Base-by-base conservation (phyloP, 192 early-diverging fungal species). In the Chytriomyces sp. region DNA sequence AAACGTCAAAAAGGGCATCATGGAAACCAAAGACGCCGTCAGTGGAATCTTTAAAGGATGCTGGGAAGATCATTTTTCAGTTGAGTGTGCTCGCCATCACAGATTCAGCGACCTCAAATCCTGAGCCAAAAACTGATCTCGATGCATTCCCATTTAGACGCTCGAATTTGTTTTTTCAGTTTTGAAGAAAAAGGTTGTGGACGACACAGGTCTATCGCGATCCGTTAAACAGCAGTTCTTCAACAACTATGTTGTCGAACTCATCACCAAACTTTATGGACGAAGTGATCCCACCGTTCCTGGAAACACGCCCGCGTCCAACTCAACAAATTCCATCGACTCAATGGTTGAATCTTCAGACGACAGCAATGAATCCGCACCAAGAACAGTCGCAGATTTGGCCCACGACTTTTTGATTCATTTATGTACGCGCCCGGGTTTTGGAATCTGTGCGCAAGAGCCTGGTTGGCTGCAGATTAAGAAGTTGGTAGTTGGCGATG, bases 391-490 rank as follows among this genome's bases (percentile, higher is more conserved):
- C 9, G 89, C 93, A 0, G 84, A 89, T 61, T 1, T 92, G 20
- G 85, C 87, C 0, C 92, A 95, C 67, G 76, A 85, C 46, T 96
- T 94, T 82, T 83, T 96, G 61, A 77, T 91, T 47, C 85, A 93
- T 26, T 81, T 94, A 4, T 94, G 92, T 67, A 91, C 88, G 35
- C 87, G 83, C 0, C 92, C 93, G 13, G 93, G 91, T 1, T 76
- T 87, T 23, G 93, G 93, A 13, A 83, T 95, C 9, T 94, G 93
- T 63, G 92, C 90, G 64, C 82, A 86, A 48, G 93, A 94, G 64
- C 78, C 81, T 11, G 93, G 92, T 43, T 96, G 93, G 94, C 92
- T 93, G 76, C 28, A 78, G 88, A 5, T 84, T 75, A 6, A 85
- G 85, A 82, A 82, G 24, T 45, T 62, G 11, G 35, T 69, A 7